phyloP scores from a whole-genome alignment of 2,329 filamentous ascomycete species.

The Ascochyta pisi region DNA sequence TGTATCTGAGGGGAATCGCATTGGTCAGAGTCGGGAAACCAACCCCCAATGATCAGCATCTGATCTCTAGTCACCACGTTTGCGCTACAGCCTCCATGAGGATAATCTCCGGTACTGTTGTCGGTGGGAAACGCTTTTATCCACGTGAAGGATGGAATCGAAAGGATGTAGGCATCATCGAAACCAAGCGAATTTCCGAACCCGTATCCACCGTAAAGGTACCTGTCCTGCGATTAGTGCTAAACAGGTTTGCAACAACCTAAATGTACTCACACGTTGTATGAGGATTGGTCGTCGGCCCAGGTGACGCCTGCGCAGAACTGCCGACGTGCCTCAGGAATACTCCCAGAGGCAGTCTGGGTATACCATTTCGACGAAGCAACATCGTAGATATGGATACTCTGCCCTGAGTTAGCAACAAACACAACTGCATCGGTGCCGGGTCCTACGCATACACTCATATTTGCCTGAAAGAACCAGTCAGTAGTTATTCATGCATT shows the following conservation, averaged over 20 bases:
- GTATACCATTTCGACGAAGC: conserved; percentile 66
- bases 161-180: conserved; percentile 69
- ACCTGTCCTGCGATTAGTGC: conserved; percentile 50
- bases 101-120: conserved; percentile 47
- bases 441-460: conserved; percentile 38
- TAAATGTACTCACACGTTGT: conserved; percentile 62
- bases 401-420: conserved; percentile 30
- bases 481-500: not conserved
- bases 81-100: conserved; percentile 63
- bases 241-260: too few species aligned
- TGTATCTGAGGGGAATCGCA: conserved; percentile 63
- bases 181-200: conserved; percentile 60
- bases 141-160: conserved; percentile 69
- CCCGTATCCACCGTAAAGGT: conserved; percentile 66
- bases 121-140: conserved; percentile 61
- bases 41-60: conserved; percentile 69
- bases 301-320: conserved; percentile 69
- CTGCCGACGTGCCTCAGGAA: conserved; percentile 61
- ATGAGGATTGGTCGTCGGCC: conserved; percentile 65
- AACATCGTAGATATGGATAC: conserved; percentile 68
- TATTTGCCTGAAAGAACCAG: conserved; percentile 35
- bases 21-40: conserved; percentile 53
- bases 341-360: conserved; percentile 62
- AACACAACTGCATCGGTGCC: not conserved
- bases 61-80: conserved; percentile 64